A percentile compares a stretch with the other conserved stretches of the same genome.
phyloP scores from a whole-genome alignment of 805 yeast genomes.

The Kregervanrija delftensis region DNA sequence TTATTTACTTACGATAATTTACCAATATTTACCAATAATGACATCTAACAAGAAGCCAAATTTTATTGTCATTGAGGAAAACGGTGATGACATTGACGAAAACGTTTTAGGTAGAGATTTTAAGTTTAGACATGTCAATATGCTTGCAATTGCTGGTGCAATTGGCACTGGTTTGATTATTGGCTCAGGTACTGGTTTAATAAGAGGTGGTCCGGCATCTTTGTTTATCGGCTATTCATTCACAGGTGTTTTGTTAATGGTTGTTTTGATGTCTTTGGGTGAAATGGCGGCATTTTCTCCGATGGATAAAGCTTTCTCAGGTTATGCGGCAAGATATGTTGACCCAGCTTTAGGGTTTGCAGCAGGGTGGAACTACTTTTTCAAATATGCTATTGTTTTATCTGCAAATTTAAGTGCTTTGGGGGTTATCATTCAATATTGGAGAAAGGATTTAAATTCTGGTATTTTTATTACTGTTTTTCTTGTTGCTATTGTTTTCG shows the following conservation, averaged over 20 bases:
- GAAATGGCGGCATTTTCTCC: constrained; percentile 43
- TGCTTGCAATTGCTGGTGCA: constrained; percentile 45
- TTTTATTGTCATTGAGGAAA: constrained; percentile 29
- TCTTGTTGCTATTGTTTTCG: constrained; percentile 33
- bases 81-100: background rate
- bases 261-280: constrained; percentile 36
- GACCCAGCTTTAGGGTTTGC: constrained; percentile 39
- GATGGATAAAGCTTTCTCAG: constrained; percentile 40
- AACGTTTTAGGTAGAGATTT: constrained; percentile 6
- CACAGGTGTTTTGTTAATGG: constrained; percentile 38
- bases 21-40: too few species aligned
- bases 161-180: constrained; percentile 42
- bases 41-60: constrained; percentile 32
- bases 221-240: constrained; percentile 32
- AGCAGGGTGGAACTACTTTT: constrained; percentile 44
- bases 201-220: constrained; percentile 35
- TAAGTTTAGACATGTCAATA: constrained; percentile 34
- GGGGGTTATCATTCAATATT: constrained; percentile 39
- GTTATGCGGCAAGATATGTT: constrained; percentile 39
- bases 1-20: too few species aligned
- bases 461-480: constrained; percentile 39
- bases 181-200: constrained; percentile 33
- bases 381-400: constrained; percentile 36
- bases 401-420: constrained; percentile 44
- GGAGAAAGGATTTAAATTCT: constrained; percentile 40